Evolutionary conservation across 257 asterid species (phyloP), one percentile per base, ranked within the genome.

Genomic region (Solanum rostratum): DNA sequence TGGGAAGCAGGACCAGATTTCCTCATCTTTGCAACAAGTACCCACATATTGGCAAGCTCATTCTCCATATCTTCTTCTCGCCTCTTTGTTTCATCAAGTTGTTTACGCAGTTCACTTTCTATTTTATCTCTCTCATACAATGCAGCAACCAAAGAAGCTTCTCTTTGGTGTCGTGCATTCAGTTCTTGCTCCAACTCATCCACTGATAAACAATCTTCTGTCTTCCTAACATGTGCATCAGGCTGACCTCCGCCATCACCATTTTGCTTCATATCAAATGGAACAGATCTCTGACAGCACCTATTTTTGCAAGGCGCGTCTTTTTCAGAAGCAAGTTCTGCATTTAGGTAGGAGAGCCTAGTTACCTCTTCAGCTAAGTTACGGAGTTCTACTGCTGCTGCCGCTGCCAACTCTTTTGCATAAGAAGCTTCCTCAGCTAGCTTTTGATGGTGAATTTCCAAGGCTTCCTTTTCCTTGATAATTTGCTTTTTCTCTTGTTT

Each of bases 361-460:
- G 95, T 92, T 65, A 93, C 96, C 90, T 94, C 97, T 87, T 90
- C 96, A 43, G 97, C 98, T 86, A 94, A 87, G 90, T 91, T 93
- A 43, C 92, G 93, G 62, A 94, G 98, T 90, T 94, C 98, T 59
- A 90, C 94, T 85, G 97, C 98, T 41, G 98, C 98, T 14, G 95
- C 97, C 27, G 94, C 89, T 10, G 98, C 98, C 27, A 94, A 91
- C 86, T 94, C 96, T 88, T 91, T 94, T 16, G 98, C 98, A 79
- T 94, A 93, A 22, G 90, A 89, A 85, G 96, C 93, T 90, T 94
- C 98, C 73, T 91, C 94, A 6, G 90, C 86, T 78, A 93, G 92
- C 84, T 94, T 88, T 88, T 86, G 89, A 86, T 88, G 84, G 81
- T 90, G 92, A 84, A 90, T 88, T 90, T 93, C 91, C 69, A 94